Conservation (phyloP, 208 protist genomes). For the Acanthamoeba royreba region DNA sequence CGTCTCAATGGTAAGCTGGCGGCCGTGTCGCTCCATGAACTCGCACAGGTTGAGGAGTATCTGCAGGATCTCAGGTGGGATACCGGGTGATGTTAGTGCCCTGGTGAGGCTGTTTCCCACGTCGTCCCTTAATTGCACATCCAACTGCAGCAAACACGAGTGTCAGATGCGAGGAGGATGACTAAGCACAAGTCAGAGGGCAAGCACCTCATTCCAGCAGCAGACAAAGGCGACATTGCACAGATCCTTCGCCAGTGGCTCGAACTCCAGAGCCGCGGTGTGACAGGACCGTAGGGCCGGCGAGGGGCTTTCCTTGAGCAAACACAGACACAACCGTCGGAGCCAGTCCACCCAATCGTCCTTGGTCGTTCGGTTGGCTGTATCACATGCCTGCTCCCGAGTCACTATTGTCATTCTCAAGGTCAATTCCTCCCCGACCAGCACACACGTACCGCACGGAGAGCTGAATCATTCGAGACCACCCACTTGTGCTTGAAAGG, state of each 20-base stretch:
- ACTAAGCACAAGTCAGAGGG: not conserved
- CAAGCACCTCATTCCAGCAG: conserved; percentile 87
- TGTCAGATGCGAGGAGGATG: not conserved
- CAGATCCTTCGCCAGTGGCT: conserved; percentile 83
- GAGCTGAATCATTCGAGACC: not conserved
- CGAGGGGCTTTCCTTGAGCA: conserved; percentile 87
- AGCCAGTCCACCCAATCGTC: conserved; percentile 92
- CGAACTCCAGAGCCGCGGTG: conserved; percentile 76
- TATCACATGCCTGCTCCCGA: conserved; percentile 80
- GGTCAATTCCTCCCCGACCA: too few species aligned
- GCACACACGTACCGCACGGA: not conserved
- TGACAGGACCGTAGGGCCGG: conserved; percentile 84
- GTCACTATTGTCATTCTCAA: not conserved
- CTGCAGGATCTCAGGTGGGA: conserved; percentile 78
- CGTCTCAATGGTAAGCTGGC: conserved; percentile 72
- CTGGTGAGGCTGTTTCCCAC: conserved; percentile 50
- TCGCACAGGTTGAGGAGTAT: conserved; percentile 79
- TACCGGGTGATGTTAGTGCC: conserved; percentile 57
- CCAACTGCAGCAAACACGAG: not conserved
- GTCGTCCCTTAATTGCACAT: conserved; percentile 41
- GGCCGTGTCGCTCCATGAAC: conserved; percentile 81
- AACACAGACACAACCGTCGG: conserved; percentile 81
- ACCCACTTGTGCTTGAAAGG: not conserved
- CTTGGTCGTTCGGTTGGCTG: conserved; percentile 76
- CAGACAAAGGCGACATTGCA: conserved; percentile 90